phyloP scores from a whole-genome alignment of 306 rosid species.

The Lathyrus oleraceus region DNA sequence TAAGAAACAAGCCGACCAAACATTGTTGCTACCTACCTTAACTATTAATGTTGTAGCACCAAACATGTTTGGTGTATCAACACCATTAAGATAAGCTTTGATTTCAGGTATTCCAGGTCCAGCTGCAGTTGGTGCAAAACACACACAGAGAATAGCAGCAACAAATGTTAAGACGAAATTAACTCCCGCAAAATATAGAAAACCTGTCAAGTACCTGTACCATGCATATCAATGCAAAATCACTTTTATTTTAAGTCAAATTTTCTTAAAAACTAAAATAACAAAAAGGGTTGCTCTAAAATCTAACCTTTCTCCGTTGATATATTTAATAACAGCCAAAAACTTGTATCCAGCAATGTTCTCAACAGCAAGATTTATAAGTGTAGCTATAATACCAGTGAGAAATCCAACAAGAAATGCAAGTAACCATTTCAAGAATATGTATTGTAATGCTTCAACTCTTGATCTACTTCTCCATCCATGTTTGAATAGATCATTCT shows the following conservation, averaged over 20 bases:
- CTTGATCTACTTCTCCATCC: slow-evolving; percentile 42
- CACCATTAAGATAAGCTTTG: slow-evolving; percentile 46
- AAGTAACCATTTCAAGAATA: slow-evolving; percentile 38
- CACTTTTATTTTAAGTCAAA: not conserved
- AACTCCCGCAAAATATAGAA: slow-evolving; percentile 32
- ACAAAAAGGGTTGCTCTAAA: not conserved
- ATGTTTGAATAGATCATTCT: slow-evolving; percentile 43
- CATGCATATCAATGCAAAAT: slow-evolving; percentile 18
- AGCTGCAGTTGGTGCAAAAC: slow-evolving; percentile 47
- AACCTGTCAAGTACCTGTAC: slow-evolving; percentile 39
- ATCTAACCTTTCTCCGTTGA: slow-evolving; percentile 30
- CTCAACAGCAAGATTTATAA: slow-evolving; percentile 40
- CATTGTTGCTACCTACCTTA: slow-evolving; percentile 33
- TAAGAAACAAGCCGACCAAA: not conserved
- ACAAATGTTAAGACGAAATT: slow-evolving; percentile 35
- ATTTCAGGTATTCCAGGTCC: slow-evolving; percentile 45
- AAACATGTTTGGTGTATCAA: slow-evolving; percentile 40
- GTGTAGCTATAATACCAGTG: slow-evolving; percentile 39
- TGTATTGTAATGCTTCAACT: slow-evolving; percentile 38
- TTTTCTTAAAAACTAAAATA: not conserved
- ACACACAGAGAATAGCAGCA: slow-evolving; percentile 42
- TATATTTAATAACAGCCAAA: slow-evolving; percentile 30
- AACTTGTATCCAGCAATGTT: slow-evolving; percentile 40
- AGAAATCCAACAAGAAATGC: slow-evolving; percentile 40
- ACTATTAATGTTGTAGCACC: slow-evolving; percentile 40